These are phyloP conservation scores for Helicostylum pulchrum DNA, from an alignment of 192 early-diverging fungal species.

Conservation along the genomic window DNA sequence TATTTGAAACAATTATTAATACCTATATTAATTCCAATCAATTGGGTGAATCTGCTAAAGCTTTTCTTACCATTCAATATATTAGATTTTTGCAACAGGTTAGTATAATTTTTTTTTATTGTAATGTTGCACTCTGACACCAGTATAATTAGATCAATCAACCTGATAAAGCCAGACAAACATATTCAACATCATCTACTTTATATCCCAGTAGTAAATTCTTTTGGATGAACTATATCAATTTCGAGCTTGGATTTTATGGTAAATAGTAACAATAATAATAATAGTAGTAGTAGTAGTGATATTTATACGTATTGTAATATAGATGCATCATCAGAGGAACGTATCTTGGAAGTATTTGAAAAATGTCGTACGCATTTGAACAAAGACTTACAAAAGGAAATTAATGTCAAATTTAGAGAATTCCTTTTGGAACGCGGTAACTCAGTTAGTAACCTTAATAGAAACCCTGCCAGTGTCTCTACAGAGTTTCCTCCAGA, in stretches of 20 bases:
- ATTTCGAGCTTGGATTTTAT: conserved; percentile 10
- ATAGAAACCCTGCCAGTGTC: not conserved
- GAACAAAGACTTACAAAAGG: not conserved
- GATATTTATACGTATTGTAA: not conserved
- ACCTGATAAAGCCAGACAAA: conserved; percentile 6
- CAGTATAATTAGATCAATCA: not conserved
- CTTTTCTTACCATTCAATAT: conserved; percentile 51
- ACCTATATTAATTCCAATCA: conserved; percentile 33
- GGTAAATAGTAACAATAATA: not conserved
- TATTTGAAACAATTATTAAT: conserved; percentile 41
- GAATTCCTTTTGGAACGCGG: conserved; percentile 13
- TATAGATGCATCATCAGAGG: conserved; percentile 1
- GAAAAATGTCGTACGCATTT: not conserved
- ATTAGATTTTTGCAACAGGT: conserved; percentile 49
- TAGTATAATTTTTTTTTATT: conserved; percentile 9
- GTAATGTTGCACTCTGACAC: not conserved
- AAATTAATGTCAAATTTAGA: conserved; percentile 1
- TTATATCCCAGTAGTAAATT: conserved; percentile 1
- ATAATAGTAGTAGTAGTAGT: not conserved
- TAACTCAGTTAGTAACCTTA: not conserved
- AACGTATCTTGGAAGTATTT: conserved; percentile 7
- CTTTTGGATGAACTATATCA: conserved; percentile 16
- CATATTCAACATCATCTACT: not conserved
- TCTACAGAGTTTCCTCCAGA: not conserved
- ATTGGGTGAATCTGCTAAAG: conserved; percentile 47